A percentile compares a stretch with the other conserved stretches of the same genome.
Evolutionary conservation across 2,329 filamentous ascomycete species (phyloP).

Genomic region (Endocalyx cinctus): DNA sequence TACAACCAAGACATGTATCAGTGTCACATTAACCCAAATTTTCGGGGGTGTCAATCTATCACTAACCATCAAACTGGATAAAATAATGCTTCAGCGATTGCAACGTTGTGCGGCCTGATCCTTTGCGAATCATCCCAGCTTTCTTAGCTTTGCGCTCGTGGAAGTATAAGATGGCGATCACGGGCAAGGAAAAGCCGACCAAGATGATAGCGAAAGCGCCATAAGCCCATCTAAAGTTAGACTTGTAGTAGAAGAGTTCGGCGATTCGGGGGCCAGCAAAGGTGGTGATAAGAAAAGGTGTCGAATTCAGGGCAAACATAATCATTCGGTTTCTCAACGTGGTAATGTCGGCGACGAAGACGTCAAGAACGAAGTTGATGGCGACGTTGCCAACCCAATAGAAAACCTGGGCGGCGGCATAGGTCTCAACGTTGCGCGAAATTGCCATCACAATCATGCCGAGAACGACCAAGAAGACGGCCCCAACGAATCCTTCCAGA

Average conservation of each 20-base stretch:
- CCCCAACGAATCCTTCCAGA: constrained; percentile 48
- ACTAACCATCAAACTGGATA: constrained; percentile 43
- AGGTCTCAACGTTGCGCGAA: constrained; percentile 29
- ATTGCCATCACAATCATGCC: constrained; percentile 54
- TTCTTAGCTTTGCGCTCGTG: constrained; percentile 49
- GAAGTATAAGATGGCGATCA: constrained; percentile 43
- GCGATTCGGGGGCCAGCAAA: constrained; percentile 50
- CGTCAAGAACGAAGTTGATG: constrained; percentile 51
- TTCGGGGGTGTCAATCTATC: neutral
- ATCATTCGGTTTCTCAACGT: constrained; percentile 52
- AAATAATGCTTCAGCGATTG: constrained; percentile 43
- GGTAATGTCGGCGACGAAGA: constrained; percentile 60
- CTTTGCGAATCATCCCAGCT: constrained; percentile 33
- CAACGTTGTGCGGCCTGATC: constrained; percentile 34
- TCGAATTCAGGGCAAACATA: constrained; percentile 51
- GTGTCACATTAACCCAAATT: constrained; percentile 4
- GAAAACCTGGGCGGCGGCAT: constrained; percentile 50
- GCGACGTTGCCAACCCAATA: constrained; percentile 54
- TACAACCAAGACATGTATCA: constrained; percentile 3
- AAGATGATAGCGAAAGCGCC: constrained; percentile 58
- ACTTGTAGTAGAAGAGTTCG: constrained; percentile 40
- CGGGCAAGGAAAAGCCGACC: constrained; percentile 51
- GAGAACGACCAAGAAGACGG: constrained; percentile 38
- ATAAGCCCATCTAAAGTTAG: constrained; percentile 59
- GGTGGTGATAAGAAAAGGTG: constrained; percentile 58